Percentiles rank a stretch among this genome's conserved stretches.
These are phyloP conservation scores for Coleophoma cylindrospora DNA, from an alignment of 2,329 filamentous ascomycete genomes.

Conservation along the genomic window DNA sequence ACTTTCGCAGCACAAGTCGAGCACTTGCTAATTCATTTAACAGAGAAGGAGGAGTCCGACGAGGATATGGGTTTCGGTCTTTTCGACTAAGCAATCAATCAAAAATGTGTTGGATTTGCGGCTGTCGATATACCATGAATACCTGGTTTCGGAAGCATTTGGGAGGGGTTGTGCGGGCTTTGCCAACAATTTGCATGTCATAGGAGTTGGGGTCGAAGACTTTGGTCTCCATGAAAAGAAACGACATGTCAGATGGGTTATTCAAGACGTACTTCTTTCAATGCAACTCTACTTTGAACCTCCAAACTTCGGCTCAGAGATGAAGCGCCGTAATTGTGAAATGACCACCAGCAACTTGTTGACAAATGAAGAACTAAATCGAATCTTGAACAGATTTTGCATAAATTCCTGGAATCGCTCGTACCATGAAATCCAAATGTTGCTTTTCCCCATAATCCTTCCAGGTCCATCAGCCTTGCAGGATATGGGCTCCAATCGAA, in stretches of 20 bases:
- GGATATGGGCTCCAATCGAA: too few species aligned
- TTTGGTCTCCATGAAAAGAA: constrained; percentile 14
- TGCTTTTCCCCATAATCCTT: too few species aligned
- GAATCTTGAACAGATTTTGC: too few species aligned
- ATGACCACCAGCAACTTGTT: too few species aligned
- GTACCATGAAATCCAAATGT: too few species aligned
- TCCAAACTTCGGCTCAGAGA: too few species aligned
- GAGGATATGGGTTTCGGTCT: constrained; percentile 76
- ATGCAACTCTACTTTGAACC: neutral
- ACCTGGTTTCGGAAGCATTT: constrained; percentile 15
- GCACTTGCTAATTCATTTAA: constrained; percentile 13
- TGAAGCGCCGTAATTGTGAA: too few species aligned
- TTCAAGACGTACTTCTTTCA: constrained; percentile 27
- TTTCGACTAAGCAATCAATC: constrained; percentile 57
- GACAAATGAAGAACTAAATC: too few species aligned
- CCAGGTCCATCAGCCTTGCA: too few species aligned
- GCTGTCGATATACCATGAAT: constrained; percentile 15
- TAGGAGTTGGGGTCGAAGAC: constrained; percentile 15
- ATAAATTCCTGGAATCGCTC: too few species aligned
- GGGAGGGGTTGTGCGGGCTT: constrained; percentile 24
- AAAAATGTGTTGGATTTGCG: constrained; percentile 11
- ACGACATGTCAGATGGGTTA: constrained; percentile 21
- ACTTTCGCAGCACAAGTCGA: constrained; percentile 10
- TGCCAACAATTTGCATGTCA: constrained; percentile 21
- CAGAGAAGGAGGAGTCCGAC: constrained; percentile 66